Evolutionary conservation across 2,329 filamentous ascomycete species (phyloP).

Genomic region (Aureobasidium sp.): DNA sequence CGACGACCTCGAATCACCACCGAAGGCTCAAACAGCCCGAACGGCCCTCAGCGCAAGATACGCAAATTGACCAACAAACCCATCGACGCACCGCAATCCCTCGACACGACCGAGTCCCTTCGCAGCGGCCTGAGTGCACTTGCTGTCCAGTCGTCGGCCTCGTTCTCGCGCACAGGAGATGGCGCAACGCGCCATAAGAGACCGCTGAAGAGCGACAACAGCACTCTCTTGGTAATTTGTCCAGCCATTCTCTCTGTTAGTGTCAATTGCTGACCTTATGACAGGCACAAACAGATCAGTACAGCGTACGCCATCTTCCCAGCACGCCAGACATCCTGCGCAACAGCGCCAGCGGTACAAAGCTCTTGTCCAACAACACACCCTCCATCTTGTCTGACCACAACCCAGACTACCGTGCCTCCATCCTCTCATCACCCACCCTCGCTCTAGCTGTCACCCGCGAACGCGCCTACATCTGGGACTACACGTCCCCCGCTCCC

Average conservation of each 20-base stretch:
- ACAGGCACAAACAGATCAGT: conserved; percentile 76
- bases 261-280: neutral
- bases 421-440: conserved; percentile 48
- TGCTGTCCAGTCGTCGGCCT: neutral
- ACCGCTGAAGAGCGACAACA: conserved; percentile 8
- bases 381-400: neutral
- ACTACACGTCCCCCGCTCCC: conserved; percentile 56
- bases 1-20: conserved; percentile 33
- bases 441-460: conserved; percentile 76
- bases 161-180: conserved; percentile 3
- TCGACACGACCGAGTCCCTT: conserved; percentile 9
- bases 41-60: conserved; percentile 33
- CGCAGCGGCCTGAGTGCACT: conserved; percentile 5
- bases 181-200: conserved; percentile 6
- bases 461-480: conserved; percentile 81
- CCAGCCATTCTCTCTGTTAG: neutral
- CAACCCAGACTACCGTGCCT: conserved; percentile 26
- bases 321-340: conserved; percentile 50
- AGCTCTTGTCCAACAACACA: neutral
- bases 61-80: conserved; percentile 33
- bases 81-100: neutral
- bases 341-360: conserved; percentile 13
- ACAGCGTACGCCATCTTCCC: conserved; percentile 75
- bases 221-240: conserved; percentile 3
- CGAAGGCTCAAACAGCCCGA: conserved; percentile 24